Evolutionary conservation across 176 grass and related monocot genomes (phyloP), one percentile per base, ranked within the genome.

Genomic region (Dendrocalamus sinicus): DNA sequence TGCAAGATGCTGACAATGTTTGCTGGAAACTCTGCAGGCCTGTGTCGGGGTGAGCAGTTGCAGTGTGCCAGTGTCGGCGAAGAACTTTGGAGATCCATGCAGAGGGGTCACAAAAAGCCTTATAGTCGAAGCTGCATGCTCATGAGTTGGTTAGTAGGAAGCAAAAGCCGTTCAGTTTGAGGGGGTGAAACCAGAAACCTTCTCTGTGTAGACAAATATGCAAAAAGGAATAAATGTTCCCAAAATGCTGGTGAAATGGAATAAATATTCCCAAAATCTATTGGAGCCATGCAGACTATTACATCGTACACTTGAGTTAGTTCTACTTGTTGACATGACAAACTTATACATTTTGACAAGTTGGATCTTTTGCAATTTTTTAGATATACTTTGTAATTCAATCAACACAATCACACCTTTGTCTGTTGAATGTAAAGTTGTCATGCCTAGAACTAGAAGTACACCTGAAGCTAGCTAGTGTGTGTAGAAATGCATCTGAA

Each of bases 71-170:
- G 92, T 99, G 46, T 99, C 97, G 3, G 86, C 78, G 6, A 85
- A 88, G 72, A 78, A 87, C 52, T 96, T 99, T 67, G 97, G 97
- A 62, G 90, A 99, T 91, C 97, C 94, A 82, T 99, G 97, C 64
- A 85, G 28, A 19, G 85, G 81, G 65, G 67, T 94, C 71, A 92
- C 89, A 45, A 99, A 99, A 84, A 96, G 89, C 83, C 94, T 99
- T 80, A 89, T 78, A 8, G 89, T 99, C 23, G 97, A 99, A 94
- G 97, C 92, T 87, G 91, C 94, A 77, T 99, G 97, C 77, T 94
- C 90, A 59, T 94, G 81, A 90, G 57, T 37, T 83, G 48, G 14
- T 62, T 81, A 54, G 63, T 84, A 76, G 89, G 70, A 88, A 70
- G 53, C 5, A 79, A 75, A 59, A 84, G 83, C 71, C 71, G 23